These are phyloP conservation scores for Chamaenerion angustifolium DNA, from an alignment of 345 rosid species.

Conservation along the genomic window DNA sequence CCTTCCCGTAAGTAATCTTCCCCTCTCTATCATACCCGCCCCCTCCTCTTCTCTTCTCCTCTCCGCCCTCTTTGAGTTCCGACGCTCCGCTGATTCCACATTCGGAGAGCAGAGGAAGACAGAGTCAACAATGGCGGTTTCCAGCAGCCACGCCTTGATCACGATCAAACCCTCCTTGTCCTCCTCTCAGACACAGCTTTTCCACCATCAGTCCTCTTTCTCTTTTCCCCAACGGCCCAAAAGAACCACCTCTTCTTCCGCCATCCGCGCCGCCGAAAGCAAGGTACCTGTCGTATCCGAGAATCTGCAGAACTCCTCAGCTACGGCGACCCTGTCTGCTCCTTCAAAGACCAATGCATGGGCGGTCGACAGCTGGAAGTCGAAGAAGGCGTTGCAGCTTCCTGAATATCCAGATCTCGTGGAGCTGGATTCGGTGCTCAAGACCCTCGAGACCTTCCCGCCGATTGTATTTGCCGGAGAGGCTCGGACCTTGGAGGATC, in stretches of 20 bases:
- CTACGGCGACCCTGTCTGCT: conserved; percentile 5
- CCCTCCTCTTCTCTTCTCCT: conserved; percentile 10
- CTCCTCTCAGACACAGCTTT: no score
- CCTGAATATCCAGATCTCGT: conserved; percentile 47
- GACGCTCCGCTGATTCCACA: no score
- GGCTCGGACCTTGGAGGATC: conserved; percentile 38
- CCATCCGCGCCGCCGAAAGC: conserved; percentile 3
- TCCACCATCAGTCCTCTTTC: conserved; percentile 15
- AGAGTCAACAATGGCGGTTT: no score
- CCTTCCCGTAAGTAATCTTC: no score
- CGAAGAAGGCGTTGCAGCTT: conserved; percentile 44
- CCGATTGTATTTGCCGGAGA: conserved; percentile 63
- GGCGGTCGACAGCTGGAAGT: conserved; percentile 46
- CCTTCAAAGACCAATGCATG: conserved; percentile 19
- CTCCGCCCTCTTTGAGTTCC: conserved; percentile 9
- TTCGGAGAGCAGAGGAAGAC: no score
- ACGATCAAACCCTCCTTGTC: no score
- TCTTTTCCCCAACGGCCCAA: conserved; percentile 41
- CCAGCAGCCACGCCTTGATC: no score
- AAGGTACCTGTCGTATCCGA: no score
- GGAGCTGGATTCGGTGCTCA: conserved; percentile 45
- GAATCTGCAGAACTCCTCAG: no score
- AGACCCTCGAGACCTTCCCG: conserved; percentile 41
- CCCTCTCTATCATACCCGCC: no score
- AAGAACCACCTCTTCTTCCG: conserved; percentile 18